Conservation (phyloP, 2,329 filamentous ascomycete genomes). For the Fusarium concolor region DNA sequence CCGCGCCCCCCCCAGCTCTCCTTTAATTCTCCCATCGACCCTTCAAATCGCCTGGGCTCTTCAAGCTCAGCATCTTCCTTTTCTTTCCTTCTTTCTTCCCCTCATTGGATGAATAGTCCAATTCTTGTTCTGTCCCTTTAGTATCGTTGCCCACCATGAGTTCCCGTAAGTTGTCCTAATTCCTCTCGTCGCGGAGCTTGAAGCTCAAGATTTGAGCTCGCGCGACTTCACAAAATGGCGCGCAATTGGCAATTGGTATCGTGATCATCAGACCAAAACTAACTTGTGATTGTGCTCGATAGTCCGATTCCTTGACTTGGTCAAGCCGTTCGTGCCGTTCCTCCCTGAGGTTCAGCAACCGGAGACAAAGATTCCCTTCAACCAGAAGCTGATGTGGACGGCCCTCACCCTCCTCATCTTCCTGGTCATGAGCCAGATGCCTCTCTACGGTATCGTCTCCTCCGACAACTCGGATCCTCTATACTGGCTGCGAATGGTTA, state of each 20-base stretch:
- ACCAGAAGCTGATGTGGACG: constrained; percentile 98
- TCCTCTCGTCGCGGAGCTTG: constrained; percentile 33
- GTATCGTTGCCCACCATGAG: constrained; percentile 62
- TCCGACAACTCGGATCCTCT: constrained; percentile 98
- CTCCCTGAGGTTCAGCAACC: constrained; percentile 98
- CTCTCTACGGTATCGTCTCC: constrained; percentile 98
- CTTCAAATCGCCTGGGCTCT: constrained; percentile 52
- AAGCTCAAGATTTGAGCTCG: constrained; percentile 30
- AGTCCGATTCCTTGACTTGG: constrained; percentile 99
- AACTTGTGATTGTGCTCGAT: constrained; percentile 40
- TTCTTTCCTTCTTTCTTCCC: constrained; percentile 51
- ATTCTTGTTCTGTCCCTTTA: constrained; percentile 51
- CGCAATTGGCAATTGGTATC: constrained; percentile 44
- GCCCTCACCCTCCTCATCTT: constrained; percentile 96
- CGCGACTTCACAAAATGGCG: constrained; percentile 31
- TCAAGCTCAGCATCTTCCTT: constrained; percentile 52
- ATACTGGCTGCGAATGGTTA: constrained; percentile 99
- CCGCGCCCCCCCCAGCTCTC: constrained; percentile 51
- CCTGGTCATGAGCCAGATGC: constrained; percentile 99
- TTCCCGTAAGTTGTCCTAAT: constrained; percentile 61
- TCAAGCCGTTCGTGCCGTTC: constrained; percentile 99
- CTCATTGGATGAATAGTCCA: constrained; percentile 56
- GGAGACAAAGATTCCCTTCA: constrained; percentile 98
- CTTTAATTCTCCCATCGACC: constrained; percentile 51
- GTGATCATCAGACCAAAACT: constrained; percentile 40